Base-by-base conservation (phyloP, 345 rosid species). In the Leavenworthia alabamica region DNA sequence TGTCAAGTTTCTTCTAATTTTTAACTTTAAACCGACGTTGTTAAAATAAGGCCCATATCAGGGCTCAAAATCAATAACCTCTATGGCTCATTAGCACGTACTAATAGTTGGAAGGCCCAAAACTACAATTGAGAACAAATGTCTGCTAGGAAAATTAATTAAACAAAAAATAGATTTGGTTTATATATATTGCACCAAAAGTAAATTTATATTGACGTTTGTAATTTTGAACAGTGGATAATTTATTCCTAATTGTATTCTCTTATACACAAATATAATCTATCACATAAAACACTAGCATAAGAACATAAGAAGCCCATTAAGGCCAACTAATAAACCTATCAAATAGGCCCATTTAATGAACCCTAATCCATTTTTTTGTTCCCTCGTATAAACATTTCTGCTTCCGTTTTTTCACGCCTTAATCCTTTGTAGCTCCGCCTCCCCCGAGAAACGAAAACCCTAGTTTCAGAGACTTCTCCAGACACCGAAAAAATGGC, bases 401-500 rank as follows among this genome's bases (percentile, higher is more conserved):
- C 27, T 52, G 17, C 20, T 26, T 33, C 20, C 1, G 16, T n/a
- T 29, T 42, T 42, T 1, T 13, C 46, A 5, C 70, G 52, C 59
- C 64, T 7, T 71, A 1, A 1, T 14, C 67, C 2, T 31, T 12
- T 2, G 3, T 22, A 27, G 1, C 44, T 63, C 75, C 64, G 75
- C 75, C 75, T 36, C 74, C 68, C 73, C 60, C 31, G 32, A 57
- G 43, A 31, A 62, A 1, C 55, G 27, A 35, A 65, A 72, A 44
- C 72, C 76, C 72, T 44, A 72, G 53, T 44, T 59, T 42, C 70
- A 47, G 53, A 46, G 20, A 2, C 57, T 22, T 27, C 48, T 39
- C 62, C 58, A 62, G n/a, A 19, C 37, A 43, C 15, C 43, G 48
- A 62, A 59, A 59, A 59, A 46, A 89, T 86, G 90, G 82, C 95